A percentile compares a stretch with the other conserved stretches of the same genome.
phyloP scores from a whole-genome alignment of 176 grass and related monocot species.

The Zoysia japonica region DNA sequence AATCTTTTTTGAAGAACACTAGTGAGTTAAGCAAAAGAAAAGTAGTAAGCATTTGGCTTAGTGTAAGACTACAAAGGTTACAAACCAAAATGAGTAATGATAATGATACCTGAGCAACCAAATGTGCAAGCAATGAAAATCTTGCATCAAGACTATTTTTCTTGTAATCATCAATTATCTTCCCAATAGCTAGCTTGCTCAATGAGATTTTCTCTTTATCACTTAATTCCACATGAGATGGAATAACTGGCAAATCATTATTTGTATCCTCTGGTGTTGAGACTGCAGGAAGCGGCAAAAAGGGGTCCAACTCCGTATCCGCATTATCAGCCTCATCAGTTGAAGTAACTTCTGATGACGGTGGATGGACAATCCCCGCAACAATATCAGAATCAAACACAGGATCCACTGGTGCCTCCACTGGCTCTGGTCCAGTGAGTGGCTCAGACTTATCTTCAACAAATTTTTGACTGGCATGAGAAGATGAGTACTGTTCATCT shows the following conservation, averaged over 20 bases:
- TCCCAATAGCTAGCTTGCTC: conserved; percentile 54
- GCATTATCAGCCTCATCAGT: conserved; percentile 52
- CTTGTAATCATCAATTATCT: conserved; percentile 77
- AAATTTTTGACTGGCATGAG: conserved; percentile 27
- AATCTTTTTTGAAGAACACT: not conserved
- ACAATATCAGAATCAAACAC: conserved; percentile 43
- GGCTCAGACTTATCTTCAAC: conserved; percentile 42
- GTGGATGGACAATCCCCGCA: conserved; percentile 50
- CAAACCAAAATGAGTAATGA: conserved; percentile 12
- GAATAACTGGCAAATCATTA: conserved; percentile 73
- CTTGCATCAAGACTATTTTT: conserved; percentile 48
- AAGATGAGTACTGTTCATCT: conserved; percentile 39
- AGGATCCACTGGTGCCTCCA: conserved; percentile 13
- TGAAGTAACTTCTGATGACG: conserved; percentile 58
- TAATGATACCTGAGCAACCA: conserved; percentile 75
- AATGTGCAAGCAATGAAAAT: conserved; percentile 80
- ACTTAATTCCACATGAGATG: conserved; percentile 67
- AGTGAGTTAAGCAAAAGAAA: not conserved
- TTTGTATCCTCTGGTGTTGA: conserved; percentile 59
- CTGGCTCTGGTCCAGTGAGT: conserved; percentile 29
- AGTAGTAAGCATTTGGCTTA: not conserved
- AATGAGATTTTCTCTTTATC: conserved; percentile 58
- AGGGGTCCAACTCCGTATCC: conserved; percentile 62
- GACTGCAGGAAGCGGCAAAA: conserved; percentile 38
- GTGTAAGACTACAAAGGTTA: conserved; percentile 31